Conservation (phyloP, 495 filamentous ascomycete genomes). For the Aspergillus asperescens region DNA sequence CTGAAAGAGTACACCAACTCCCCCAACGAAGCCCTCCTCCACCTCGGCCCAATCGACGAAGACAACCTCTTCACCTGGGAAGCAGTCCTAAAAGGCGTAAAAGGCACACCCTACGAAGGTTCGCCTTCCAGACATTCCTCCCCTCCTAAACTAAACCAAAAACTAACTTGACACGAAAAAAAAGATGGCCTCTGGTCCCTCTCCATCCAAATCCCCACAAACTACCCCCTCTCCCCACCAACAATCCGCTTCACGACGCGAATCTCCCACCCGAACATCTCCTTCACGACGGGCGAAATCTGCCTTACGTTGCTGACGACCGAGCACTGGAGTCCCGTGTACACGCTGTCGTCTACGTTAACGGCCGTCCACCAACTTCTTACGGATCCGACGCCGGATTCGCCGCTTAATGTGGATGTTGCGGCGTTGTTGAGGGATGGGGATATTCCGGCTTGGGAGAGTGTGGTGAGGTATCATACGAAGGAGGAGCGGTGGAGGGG, state of each 20-base stretch:
- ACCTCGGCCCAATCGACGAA: conserved; percentile 64
- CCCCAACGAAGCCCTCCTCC: conserved; percentile 50
- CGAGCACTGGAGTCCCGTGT: conserved; percentile 76
- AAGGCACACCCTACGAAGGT: conserved; percentile 69
- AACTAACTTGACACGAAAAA: no score
- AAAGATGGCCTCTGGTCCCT: conserved; percentile 81
- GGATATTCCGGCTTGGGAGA: conserved; percentile 71
- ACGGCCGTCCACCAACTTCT: conserved; percentile 74
- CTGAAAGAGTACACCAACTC: conserved; percentile 53
- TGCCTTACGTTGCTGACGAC: conserved; percentile 81
- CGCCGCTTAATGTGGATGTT: conserved; percentile 85
- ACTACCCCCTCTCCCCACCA: conserved; percentile 75
- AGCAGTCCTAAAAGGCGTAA: conserved; percentile 69
- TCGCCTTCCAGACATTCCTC: conserved; percentile 10
- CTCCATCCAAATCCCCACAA: conserved; percentile 64
- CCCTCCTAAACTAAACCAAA: no score
- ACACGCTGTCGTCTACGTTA: conserved; percentile 71
- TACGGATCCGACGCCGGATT: conserved; percentile 69
- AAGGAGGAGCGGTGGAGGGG: conserved; percentile 43
- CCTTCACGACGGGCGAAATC: conserved; percentile 78
- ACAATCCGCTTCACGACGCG: conserved; percentile 70
- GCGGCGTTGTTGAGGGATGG: conserved; percentile 70
- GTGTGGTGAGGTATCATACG: conserved; percentile 77
- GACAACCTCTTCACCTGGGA: conserved; percentile 71
- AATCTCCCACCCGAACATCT: conserved; percentile 83